Evolutionary conservation across 2,329 filamentous ascomycete genomes (phyloP).

Genomic region (Arachnomyces sp.): DNA sequence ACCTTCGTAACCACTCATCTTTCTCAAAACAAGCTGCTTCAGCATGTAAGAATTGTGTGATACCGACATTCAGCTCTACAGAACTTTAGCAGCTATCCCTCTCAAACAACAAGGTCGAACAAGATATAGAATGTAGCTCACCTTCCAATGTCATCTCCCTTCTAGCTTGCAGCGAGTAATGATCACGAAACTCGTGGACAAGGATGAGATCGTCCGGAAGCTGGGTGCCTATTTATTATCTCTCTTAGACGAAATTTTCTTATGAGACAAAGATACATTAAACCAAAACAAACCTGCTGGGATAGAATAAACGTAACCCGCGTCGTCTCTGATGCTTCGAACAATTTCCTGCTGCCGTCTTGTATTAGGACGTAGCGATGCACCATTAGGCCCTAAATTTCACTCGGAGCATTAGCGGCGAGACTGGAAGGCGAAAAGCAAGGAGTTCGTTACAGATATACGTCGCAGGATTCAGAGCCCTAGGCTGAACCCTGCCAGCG

Average conservation of each 20-base stretch:
- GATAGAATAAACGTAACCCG: slow-evolving; percentile 7
- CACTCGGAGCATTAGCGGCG: too few relatives aligned
- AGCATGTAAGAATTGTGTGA: slow-evolving; percentile 1
- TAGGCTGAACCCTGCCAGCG: slow-evolving; percentile 1
- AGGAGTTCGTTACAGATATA: slow-evolving; percentile 5
- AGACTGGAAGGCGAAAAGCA: too few relatives aligned
- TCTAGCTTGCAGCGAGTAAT: slow-evolving; percentile 17
- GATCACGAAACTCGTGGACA: slow-evolving; percentile 17
- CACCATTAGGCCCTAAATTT: too few relatives aligned
- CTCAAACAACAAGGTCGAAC: neutral
- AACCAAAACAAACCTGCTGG: slow-evolving; percentile 1
- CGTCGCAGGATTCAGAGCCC: neutral
- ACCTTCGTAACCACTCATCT: slow-evolving; percentile 1
- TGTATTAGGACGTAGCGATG: slow-evolving; percentile 12
- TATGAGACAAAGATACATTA: too few relatives aligned
- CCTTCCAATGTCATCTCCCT: slow-evolving; percentile 14
- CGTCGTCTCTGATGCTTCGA: slow-evolving; percentile 1
- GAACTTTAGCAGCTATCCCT: neutral
- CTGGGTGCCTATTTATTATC: slow-evolving; percentile 6
- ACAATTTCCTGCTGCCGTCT: slow-evolving; percentile 5
- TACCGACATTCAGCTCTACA: slow-evolving; percentile 1
- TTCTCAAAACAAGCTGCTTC: neutral
- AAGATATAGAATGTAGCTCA: slow-evolving; percentile 2
- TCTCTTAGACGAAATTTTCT: neutral
- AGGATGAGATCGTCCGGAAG: slow-evolving; percentile 17